Conservation (phyloP, 148 eudicot species). For the Persicaria tinctoria region DNA sequence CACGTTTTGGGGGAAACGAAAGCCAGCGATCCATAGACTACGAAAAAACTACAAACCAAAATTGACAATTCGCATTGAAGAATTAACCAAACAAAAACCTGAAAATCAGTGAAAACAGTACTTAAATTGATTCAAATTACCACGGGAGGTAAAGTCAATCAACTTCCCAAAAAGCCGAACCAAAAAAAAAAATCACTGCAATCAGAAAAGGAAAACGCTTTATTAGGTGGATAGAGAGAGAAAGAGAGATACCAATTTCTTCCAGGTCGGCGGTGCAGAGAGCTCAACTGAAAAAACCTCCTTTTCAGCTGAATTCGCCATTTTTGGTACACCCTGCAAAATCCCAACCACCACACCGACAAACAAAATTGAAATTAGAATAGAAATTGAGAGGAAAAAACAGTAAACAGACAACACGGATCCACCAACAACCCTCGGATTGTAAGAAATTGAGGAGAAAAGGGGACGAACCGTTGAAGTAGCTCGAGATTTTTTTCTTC, state of each 20-base stretch:
- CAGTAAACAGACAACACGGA: not conserved
- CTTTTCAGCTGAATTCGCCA: constrained; percentile 26
- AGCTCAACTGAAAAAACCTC: constrained; percentile 33
- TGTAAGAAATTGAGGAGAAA: constrained; percentile 8
- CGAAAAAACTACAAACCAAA: not conserved
- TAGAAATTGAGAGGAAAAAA: not conserved
- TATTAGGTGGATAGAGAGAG: constrained; percentile 11
- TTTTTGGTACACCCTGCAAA: constrained; percentile 19
- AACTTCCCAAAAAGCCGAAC: not conserved
- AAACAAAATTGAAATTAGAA: not conserved
- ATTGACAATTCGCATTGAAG: not conserved
- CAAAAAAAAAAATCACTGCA: constrained; percentile 3
- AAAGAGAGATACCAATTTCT: constrained; percentile 31
- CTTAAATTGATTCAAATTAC: not conserved
- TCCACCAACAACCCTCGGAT: not conserved
- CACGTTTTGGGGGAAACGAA: not conserved
- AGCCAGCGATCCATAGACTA: not conserved
- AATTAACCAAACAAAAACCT: not conserved
- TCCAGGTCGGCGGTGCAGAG: constrained; percentile 40
- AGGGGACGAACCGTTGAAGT: constrained; percentile 3
- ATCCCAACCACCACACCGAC: not conserved
- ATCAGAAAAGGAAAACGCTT: not conserved
- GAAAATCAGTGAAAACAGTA: constrained; percentile 2
- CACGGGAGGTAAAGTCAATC: not conserved
- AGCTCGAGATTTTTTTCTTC: not conserved